Conservation (phyloP, 169 alveolate species). For the Amoebophrya sp. region DNA sequence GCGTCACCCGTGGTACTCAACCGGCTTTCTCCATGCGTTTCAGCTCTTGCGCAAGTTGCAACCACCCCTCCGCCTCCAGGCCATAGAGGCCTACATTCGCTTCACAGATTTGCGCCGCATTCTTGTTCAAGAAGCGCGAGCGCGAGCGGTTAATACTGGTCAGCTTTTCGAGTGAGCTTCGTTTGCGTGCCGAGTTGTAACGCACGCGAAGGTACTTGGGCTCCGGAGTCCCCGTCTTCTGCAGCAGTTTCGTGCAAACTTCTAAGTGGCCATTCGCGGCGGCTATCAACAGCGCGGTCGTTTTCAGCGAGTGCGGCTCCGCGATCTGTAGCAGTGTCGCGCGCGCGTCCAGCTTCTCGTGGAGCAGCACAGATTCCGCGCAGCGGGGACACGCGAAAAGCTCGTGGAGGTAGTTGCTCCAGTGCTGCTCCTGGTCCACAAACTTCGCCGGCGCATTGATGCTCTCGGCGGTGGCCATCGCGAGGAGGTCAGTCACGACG, state of each 20-base stretch:
- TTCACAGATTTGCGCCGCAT: neutral
- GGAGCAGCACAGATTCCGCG: neutral
- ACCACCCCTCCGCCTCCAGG: neutral
- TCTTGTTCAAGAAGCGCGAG: neutral
- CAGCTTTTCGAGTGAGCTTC: no score
- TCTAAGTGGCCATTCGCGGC: neutral
- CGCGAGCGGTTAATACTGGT: neutral
- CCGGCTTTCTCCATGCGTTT: neutral
- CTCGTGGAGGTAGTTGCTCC: neutral
- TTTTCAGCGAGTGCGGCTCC: neutral
- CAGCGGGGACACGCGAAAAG: neutral
- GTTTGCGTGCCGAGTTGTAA: neutral
- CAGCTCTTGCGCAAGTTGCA: neutral
- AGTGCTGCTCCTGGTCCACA: no score
- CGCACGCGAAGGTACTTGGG: neutral
- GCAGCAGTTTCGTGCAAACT: neutral
- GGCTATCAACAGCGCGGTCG: neutral
- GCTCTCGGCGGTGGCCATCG: no score
- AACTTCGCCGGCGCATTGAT: no score
- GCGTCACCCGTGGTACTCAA: neutral
- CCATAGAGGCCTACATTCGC: neutral
- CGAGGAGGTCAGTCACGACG: no score
- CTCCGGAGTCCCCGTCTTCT: neutral
- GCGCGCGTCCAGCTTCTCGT: neutral
- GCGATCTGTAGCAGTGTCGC: neutral